Evolutionary conservation across 805 yeast species (phyloP), one percentile per base, ranked within the genome.

Genomic region (Priceomyces carsonii): DNA sequence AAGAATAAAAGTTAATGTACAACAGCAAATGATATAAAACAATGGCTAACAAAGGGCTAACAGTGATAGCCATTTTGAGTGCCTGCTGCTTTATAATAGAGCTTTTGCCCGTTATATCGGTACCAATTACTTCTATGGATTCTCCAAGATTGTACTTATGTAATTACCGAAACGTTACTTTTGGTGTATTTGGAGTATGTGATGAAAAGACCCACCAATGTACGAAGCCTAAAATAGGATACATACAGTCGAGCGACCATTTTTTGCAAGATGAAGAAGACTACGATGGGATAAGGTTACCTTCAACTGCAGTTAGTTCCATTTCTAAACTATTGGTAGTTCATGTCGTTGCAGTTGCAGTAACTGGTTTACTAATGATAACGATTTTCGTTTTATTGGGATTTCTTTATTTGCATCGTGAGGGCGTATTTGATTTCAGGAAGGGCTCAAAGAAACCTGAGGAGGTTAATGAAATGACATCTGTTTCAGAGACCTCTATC

Each of bases 111-210:
- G 63, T 68, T 23, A 55, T 69, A 17, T 58, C 71, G 7, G 74
- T 69, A 8, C 74, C 74, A 5, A 37, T 69, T 6, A 63, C 71
- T 5, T 32, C 35, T 7, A 47, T 52, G 3, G 39, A 41, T 27
- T 50, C 53, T 31, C n/a, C n/a, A n/a, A 40, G 43, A 12, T 42
- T 69, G 22, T 53, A 52, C 35, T 48, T 69, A 15, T 61, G 71
- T 13, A 47, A 47, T 18, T 63, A 51, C 38, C 48, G 51, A 24
- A 55, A 61, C 41, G 44, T 53, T 29, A 51, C 62, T n/a, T 69
- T 59, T 48, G 74, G 74, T 1, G 72, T 69, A n/a, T 63, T 67
- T 46, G 74, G 74, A 3, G 43, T 67, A 26, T 69, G 74, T 43
- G 61, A 63, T 39, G 32, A 45, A 13, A 39, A 33, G 15, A 38